Evolutionary conservation across 139 green algal genomes (phyloP).

Genomic region (Zygnema cylindricum): DNA sequence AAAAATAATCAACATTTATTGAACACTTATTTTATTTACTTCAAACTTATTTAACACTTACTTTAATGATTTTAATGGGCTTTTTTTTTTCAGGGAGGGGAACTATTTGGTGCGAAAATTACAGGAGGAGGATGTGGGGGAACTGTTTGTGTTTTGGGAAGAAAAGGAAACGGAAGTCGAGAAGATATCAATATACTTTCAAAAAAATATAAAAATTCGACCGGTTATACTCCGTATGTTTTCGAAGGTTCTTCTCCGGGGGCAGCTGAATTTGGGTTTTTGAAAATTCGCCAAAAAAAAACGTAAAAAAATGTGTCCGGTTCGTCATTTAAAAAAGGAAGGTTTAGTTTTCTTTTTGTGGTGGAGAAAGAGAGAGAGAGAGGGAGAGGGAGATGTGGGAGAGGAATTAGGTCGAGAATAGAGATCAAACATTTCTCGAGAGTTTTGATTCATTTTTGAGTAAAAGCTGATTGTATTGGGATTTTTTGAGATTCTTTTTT

Average conservation of each 20-base stretch:
- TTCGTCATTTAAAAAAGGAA: neutral
- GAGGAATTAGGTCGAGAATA: neutral
- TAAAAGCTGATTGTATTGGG: too few relatives aligned
- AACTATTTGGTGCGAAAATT: constrained; percentile 91
- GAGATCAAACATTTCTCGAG: neutral
- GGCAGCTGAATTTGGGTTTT: constrained; percentile 49
- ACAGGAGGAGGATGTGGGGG: constrained; percentile 91
- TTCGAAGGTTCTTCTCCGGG: constrained; percentile 57
- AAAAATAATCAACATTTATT: too few relatives aligned
- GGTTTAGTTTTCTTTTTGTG: neutral
- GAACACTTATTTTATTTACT: too few relatives aligned
- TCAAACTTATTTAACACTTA: too few relatives aligned
- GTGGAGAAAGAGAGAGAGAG: neutral
- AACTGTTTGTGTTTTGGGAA: constrained; percentile 79
- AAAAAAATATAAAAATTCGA: constrained; percentile 7
- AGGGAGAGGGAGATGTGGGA: neutral
- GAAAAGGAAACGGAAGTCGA: constrained; percentile 8
- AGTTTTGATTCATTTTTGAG: neutral
- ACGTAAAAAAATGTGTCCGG: neutral
- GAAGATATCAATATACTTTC: constrained; percentile 7
- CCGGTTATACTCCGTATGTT: constrained; percentile 41
- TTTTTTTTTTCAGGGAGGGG: neutral
- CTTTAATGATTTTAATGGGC: too few relatives aligned
- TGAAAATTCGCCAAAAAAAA: constrained; percentile 17
- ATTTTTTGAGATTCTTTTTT: too few relatives aligned